Conservation (phyloP, 2,329 filamentous ascomycete species). For the Blastomyces gilchristii region DNA sequence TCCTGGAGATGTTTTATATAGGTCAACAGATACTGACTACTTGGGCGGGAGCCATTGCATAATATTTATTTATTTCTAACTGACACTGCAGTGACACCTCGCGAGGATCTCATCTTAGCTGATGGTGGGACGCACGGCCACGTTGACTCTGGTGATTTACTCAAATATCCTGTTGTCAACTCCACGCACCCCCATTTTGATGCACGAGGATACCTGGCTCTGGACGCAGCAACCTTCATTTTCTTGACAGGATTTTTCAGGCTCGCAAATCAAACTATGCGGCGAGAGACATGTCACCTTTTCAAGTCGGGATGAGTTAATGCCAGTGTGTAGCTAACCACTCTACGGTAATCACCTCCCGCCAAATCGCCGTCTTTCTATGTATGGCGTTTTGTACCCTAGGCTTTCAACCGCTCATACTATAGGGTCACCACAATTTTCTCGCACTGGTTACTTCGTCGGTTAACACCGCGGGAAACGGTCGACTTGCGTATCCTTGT, state of each 20-base stretch:
- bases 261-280: not conserved
- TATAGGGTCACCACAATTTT: not conserved
- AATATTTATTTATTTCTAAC: conserved; percentile 1
- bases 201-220: not conserved
- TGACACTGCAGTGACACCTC: conserved; percentile 5
- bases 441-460: not conserved
- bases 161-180: conserved; percentile 2
- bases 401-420: not conserved
- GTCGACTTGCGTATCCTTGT: not conserved
- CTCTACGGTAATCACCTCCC: not conserved
- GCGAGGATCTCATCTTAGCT: not conserved
- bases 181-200: not conserved
- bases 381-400: not conserved
- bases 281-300: not conserved
- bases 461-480: not conserved
- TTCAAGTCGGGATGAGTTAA: not conserved
- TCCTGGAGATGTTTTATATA: not conserved
- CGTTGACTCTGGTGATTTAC: conserved; percentile 6
- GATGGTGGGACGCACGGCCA: conserved; percentile 5
- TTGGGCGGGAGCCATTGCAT: not conserved
- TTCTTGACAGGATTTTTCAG: not conserved
- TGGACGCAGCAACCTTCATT: not conserved
- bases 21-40: not conserved
- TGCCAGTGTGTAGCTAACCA: not conserved
- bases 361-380: not conserved